phyloP scores from a whole-genome alignment of 306 rosid genomes.

The Vigna mungo region DNA sequence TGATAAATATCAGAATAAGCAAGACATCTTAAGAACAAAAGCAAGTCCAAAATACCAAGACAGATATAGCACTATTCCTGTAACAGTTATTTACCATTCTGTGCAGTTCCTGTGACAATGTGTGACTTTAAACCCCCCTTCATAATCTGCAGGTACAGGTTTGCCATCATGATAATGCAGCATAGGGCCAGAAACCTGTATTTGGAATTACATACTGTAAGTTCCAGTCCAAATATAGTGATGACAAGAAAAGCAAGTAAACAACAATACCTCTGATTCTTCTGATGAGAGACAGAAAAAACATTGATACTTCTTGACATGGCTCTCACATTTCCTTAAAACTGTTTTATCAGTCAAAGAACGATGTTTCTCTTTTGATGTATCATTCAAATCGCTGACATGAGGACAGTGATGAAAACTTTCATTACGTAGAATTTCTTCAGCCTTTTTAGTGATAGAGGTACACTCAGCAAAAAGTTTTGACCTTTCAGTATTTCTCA shows the following conservation, averaged over 20 bases:
- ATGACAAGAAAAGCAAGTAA: slow-evolving; percentile 26
- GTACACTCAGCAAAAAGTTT: slow-evolving; percentile 45
- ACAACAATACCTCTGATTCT: slow-evolving; percentile 74
- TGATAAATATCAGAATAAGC: not conserved
- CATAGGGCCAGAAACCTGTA: slow-evolving; percentile 81
- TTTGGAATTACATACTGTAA: slow-evolving; percentile 27
- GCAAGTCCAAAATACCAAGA: not conserved
- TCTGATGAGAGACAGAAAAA: slow-evolving; percentile 83
- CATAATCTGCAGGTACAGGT: slow-evolving; percentile 63
- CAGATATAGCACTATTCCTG: not conserved
- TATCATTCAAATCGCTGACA: slow-evolving; percentile 41
- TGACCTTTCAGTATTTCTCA: slow-evolving; percentile 47
- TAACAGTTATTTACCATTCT: slow-evolving; percentile 75
- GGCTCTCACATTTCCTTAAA: slow-evolving; percentile 61
- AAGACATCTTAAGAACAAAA: not conserved
- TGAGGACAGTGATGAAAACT: slow-evolving; percentile 33
- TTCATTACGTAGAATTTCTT: slow-evolving; percentile 42
- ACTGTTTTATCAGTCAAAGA: slow-evolving; percentile 40
- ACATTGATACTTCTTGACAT: slow-evolving; percentile 53
- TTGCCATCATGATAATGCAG: slow-evolving; percentile 70
- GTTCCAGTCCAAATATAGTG: slow-evolving; percentile 2
- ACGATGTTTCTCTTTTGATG: slow-evolving; percentile 48
- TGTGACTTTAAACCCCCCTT: slow-evolving; percentile 64
- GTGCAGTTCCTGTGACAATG: slow-evolving; percentile 89
- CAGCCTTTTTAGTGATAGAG: slow-evolving; percentile 29